A percentile compares a stretch with the other conserved stretches of the same genome.
These are phyloP conservation scores for Chaetomium sp. DNA, from an alignment of 2,329 filamentous ascomycete genomes.

Conservation along the genomic window DNA sequence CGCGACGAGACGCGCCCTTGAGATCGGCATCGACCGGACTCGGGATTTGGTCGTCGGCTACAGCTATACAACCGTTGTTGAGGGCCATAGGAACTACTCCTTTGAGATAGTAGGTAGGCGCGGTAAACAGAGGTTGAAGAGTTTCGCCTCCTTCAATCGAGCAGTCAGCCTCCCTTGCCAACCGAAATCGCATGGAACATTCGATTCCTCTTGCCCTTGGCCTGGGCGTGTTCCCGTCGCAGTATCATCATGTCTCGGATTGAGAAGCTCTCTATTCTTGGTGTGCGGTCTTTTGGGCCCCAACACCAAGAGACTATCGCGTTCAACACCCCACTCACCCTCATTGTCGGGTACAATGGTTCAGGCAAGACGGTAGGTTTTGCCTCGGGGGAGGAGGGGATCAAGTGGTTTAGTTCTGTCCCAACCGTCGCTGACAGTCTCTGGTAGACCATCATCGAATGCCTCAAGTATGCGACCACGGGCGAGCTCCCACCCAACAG, in stretches of 20 bases:
- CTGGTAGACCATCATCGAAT: conserved; percentile 80
- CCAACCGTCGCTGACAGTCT: not conserved
- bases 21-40: too few relatives aligned
- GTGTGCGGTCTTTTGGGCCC: conserved; percentile 79
- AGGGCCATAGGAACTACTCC: too few relatives aligned
- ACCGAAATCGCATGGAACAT: not conserved
- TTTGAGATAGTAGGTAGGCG: too few relatives aligned
- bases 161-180: not conserved
- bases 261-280: conserved; percentile 80
- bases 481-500: conserved; percentile 90
- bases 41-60: too few relatives aligned
- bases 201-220: not conserved
- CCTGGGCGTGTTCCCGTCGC: not conserved
- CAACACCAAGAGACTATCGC: conserved; percentile 64
- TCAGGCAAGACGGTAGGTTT: conserved; percentile 72
- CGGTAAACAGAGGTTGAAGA: too few relatives aligned
- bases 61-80: too few relatives aligned
- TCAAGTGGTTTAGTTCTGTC: conserved; percentile 29
- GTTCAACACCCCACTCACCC: conserved; percentile 83
- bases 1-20: too few relatives aligned
- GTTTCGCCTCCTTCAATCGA: not conserved
- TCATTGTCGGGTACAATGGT: conserved; percentile 96
- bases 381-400: not conserved
- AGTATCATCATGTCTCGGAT: conserved; percentile 61
- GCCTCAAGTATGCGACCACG: conserved; percentile 94